These are phyloP conservation scores for Aureobasidium subglaciale DNA, from an alignment of 2,329 filamentous ascomycete genomes.

Conservation along the genomic window DNA sequence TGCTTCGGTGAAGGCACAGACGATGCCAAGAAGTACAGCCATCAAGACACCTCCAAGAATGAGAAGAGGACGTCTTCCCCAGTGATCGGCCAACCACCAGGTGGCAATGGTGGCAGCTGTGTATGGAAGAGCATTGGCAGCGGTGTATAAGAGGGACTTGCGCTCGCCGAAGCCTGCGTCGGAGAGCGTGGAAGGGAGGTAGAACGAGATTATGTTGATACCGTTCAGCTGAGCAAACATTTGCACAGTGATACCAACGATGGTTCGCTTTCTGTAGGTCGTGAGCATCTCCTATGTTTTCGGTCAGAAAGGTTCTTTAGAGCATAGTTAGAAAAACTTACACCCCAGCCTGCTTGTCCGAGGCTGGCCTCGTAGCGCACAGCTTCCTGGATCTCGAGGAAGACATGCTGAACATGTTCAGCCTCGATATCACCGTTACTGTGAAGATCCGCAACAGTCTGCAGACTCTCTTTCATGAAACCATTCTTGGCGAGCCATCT, in stretches of 20 bases:
- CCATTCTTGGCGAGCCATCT: constrained; percentile 47
- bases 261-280: constrained; percentile 78
- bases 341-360: constrained; percentile 78
- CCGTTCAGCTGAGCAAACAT: constrained; percentile 89
- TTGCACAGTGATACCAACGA: constrained; percentile 96
- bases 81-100: constrained; percentile 89
- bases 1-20: constrained; percentile 73
- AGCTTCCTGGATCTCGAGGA: constrained; percentile 97
- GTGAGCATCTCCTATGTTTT: constrained; percentile 69
- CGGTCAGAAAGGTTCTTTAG: background rate
- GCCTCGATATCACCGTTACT: constrained; percentile 93
- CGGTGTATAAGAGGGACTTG: constrained; percentile 86
- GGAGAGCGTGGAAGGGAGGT: constrained; percentile 87
- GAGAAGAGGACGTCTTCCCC: constrained; percentile 79
- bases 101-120: constrained; percentile 83
- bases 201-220: constrained; percentile 97
- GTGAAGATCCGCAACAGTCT: constrained; percentile 96
- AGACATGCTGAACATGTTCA: constrained; percentile 84
- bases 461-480: constrained; percentile 14
- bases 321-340: background rate
- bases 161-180: constrained; percentile 85
- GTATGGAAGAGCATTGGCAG: constrained; percentile 85
- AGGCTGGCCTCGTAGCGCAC: constrained; percentile 83
- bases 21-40: constrained; percentile 73
- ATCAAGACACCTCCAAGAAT: constrained; percentile 81